Evolutionary conservation across 1,284 basidiomycete genomes (phyloP).

Genomic region (Neotropicomus parvogracilis): DNA sequence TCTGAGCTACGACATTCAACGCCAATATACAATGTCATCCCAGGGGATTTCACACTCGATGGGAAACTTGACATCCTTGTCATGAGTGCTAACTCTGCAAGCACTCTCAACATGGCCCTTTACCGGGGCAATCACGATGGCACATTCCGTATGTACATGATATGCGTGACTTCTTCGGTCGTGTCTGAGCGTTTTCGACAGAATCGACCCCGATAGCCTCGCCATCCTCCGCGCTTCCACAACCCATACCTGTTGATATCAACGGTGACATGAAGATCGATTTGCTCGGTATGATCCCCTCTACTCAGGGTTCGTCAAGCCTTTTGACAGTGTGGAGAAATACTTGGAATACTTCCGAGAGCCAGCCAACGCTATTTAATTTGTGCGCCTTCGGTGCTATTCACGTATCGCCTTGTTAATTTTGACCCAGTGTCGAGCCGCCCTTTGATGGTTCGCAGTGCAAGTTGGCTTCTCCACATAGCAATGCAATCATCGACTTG

Average conservation of each 20-base stretch:
- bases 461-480: slow-evolving; percentile 81
- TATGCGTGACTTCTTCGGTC: background rate
- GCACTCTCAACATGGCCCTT: slow-evolving; percentile 61
- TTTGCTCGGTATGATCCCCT: slow-evolving; percentile 66
- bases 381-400: slow-evolving; percentile 42
- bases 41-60: slow-evolving; percentile 90
- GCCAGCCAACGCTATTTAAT: slow-evolving; percentile 52
- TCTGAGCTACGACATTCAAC: slow-evolving; percentile 53
- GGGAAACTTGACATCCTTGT: slow-evolving; percentile 88
- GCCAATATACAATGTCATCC: slow-evolving; percentile 75
- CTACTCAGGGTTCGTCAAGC: slow-evolving; percentile 34
- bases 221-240: slow-evolving; percentile 65
- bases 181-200: slow-evolving; percentile 31
- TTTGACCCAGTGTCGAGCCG: slow-evolving; percentile 47
- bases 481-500: slow-evolving; percentile 92
- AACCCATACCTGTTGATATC: slow-evolving; percentile 85
- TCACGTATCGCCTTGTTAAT: slow-evolving; percentile 11
- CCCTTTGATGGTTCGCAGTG: slow-evolving; percentile 67
- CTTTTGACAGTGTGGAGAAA: slow-evolving; percentile 73
- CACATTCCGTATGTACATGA: slow-evolving; percentile 59
- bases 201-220: slow-evolving; percentile 43
- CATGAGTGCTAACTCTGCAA: slow-evolving; percentile 61
- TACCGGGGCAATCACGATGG: slow-evolving; percentile 63
- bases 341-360: slow-evolving; percentile 60
- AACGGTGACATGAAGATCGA: slow-evolving; percentile 89